Base-by-base conservation (phyloP, 2,329 filamentous ascomycete species). In the Penicillium olsonii region DNA sequence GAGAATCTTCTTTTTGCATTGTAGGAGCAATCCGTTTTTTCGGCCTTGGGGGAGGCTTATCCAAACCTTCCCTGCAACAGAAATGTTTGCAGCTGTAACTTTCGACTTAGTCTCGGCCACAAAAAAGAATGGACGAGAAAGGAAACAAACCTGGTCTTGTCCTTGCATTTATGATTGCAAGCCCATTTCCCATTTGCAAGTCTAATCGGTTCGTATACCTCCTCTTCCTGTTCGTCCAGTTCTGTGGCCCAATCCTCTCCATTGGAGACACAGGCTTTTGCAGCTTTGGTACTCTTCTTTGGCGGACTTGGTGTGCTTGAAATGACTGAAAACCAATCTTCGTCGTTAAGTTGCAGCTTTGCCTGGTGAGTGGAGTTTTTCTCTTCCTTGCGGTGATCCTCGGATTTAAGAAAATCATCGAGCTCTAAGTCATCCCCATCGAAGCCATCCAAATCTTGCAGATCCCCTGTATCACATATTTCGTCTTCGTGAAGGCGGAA, bases 151-250 rank as follows among this genome's bases (percentile, higher is more conserved):
- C 64, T 70, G 33, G 66, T 72, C 57, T 81, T 84, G 56, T 85
- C 75, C 59, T 80, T 83, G 71, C 88, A 92, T 15, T 68, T 68
- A 62, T 92, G 88, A 50, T 87, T 87, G 69, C 88, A 92, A 29
- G 79, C 78, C 83, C 85, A 92, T 61, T 80, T 88, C 0, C 87
- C 88, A 61, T 88, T 92, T 0, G 76, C 68, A 53, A 91, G 78
- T 57, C 77, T 78, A 1, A 71, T 65, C 4, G 83, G 78, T 39
- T 78, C 70, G 27, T 60, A 57, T 5, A 53, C 41, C 4, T 63
- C 56, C 3, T 48, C 43, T 10, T 46, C 45, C 18, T 49, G 43
- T 7, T 54, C 31, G 2, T 45, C 43, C 39, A 50, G 54, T 19
- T 45, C 38, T 37, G 51, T 24, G 26, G 52, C 45, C 29, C 38